Conservation (phyloP, 192 early-diverging fungal genomes). For the Rhizophlyctis rosea region DNA sequence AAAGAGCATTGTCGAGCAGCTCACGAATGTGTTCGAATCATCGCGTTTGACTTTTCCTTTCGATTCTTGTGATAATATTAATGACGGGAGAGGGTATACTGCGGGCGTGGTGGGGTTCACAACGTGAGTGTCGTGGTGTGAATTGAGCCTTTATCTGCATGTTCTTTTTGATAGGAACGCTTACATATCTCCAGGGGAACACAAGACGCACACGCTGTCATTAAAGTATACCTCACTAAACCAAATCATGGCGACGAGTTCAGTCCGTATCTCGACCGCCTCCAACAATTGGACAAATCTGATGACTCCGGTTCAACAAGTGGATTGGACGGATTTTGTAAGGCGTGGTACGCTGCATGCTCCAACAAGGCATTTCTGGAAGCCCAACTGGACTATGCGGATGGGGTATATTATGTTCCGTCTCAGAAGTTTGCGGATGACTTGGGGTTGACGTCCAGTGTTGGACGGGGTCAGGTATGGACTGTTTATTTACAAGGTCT, state of each 20-base stretch:
- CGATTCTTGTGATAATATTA: constrained; percentile 38
- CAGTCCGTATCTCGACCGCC: constrained; percentile 20
- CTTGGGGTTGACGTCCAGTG: constrained; percentile 29
- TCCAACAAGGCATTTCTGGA: constrained; percentile 36
- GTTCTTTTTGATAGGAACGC: too few relatives aligned
- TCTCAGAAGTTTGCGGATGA: constrained; percentile 31
- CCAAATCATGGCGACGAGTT: constrained; percentile 37
- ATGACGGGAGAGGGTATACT: constrained; percentile 44
- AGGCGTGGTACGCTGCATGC: constrained; percentile 37
- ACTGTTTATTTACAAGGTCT: too few relatives aligned
- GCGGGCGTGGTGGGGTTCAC: constrained; percentile 52
- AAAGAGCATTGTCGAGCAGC: constrained; percentile 39
- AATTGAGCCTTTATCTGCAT: too few relatives aligned
- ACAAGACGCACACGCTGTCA: constrained; percentile 44
- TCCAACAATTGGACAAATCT: constrained; percentile 21
- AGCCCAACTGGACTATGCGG: constrained; percentile 37
- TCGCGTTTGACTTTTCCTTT: constrained; percentile 34
- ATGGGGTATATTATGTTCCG: constrained; percentile 38
- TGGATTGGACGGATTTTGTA: constrained; percentile 47
- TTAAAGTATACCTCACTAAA: constrained; percentile 37
- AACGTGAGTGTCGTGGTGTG: too few relatives aligned
- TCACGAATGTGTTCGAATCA: constrained; percentile 49
- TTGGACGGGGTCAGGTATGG: constrained; percentile 38
- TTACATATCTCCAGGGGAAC: constrained; percentile 46
- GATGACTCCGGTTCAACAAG: too few relatives aligned